Base-by-base conservation (phyloP, 2,329 filamentous ascomycete species). In the Beauveria sp. region DNA sequence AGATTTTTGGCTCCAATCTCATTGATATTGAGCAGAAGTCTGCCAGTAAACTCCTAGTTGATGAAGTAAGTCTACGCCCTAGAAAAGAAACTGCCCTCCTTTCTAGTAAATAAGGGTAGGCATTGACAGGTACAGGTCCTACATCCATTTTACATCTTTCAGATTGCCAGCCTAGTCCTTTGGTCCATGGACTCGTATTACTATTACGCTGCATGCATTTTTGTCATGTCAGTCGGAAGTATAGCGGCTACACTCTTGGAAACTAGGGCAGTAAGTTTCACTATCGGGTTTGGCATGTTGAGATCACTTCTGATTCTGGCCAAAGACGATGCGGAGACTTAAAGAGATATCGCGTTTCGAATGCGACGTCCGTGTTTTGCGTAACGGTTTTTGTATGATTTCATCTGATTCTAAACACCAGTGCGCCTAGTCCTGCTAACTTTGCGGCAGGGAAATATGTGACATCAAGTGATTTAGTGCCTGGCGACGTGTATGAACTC, bases 171-270 rank as follows among this genome's bases (percentile, higher is more conserved):
- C 78, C 79, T 99, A 66, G 75, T 96, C 46, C 84, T 99, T 3
- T 99, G 95, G 95, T 97, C 93, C 10, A 72, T 97, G 67, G 95
- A 99, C 70, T 83, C 96, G 68, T 99, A 99, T 73, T 99, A 97
- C 72, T 99, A 98, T 77, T 99, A 99, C 74, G 95, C 95, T 5
- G 82, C 87, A 18, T 96, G 93, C 72, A 99, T 99, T 68, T 96
- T 99, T 68, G 71, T 93, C 63, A 98, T 99, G 74, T 99, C 96
- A 0, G 83, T 95, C 50, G 89, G 92, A 67, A 98, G 93, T 73
- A 97, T 99, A 68, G 84, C 86, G 5, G 89, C 92, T 1, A 97
- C 95, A 0, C 81, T 99, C 16, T 75, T 97, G 62, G 96, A 99
- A 75, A 99, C 95, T 1, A 88, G 87, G 72, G 86, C 91, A 53